Evolutionary conservation across 2,329 filamentous ascomycete genomes (phyloP).

Genomic region (Hypoxylon sp.): DNA sequence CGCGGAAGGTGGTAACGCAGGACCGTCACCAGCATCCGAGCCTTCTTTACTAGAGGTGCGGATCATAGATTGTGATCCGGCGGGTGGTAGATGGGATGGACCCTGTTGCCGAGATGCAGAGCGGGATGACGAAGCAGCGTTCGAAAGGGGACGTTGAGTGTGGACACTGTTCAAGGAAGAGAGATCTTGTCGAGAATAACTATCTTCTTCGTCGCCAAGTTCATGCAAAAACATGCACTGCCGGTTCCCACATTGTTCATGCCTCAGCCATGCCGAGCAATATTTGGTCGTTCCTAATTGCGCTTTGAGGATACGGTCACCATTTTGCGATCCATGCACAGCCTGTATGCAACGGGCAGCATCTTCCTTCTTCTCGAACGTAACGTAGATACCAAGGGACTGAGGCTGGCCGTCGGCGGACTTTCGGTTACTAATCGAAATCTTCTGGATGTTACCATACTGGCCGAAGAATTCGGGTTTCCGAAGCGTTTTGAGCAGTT

Average conservation of each 20-base stretch:
- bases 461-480: constrained; percentile 97
- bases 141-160: constrained; percentile 77
- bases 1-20: constrained; percentile 92
- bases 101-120: constrained; percentile 68
- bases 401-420: constrained; percentile 81
- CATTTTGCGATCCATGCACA: constrained; percentile 93
- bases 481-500: constrained; percentile 89
- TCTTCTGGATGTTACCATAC: constrained; percentile 98
- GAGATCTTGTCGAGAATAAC: constrained; percentile 93
- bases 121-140: constrained; percentile 67
- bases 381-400: constrained; percentile 98
- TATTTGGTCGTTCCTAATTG: constrained; percentile 95
- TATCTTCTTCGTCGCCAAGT: constrained; percentile 97
- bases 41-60: constrained; percentile 85
- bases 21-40: constrained; percentile 81
- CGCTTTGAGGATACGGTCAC: constrained; percentile 85
- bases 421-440: constrained; percentile 97
- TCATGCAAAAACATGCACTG: constrained; percentile 99
- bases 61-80: constrained; percentile 75
- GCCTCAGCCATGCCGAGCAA: constrained; percentile 95
- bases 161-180: constrained; percentile 94
- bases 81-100: constrained; percentile 56
- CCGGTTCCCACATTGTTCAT: constrained; percentile 93
- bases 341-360: constrained; percentile 90
- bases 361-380: constrained; percentile 92